Conservation (phyloP, 306 rosid genomes). For the Corylus americana region DNA sequence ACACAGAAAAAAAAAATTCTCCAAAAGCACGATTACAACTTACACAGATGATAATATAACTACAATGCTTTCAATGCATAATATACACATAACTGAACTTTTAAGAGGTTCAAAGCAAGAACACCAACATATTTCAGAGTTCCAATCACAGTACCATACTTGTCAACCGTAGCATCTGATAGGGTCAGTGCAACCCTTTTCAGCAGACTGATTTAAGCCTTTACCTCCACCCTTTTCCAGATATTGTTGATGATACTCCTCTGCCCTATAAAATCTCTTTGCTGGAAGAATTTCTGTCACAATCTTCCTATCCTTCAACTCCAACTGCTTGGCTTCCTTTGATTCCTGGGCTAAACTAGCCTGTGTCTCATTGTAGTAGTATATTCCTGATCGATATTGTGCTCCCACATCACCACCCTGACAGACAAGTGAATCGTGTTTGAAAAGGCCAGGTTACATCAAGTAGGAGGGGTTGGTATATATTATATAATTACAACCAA, state of each 20-base stretch:
- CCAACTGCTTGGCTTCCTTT: conserved; percentile 70
- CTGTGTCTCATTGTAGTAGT: conserved; percentile 67
- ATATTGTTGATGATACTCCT: conserved; percentile 95
- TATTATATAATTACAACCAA: neutral
- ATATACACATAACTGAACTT: neutral
- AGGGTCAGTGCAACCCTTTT: conserved; percentile 80
- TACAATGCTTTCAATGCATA: neutral
- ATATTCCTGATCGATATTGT: conserved; percentile 88
- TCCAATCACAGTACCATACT: neutral
- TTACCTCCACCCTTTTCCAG: conserved; percentile 77
- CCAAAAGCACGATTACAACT: neutral
- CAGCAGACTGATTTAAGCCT: conserved; percentile 62
- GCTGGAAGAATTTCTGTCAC: conserved; percentile 88
- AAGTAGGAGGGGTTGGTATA: neutral
- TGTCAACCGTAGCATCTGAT: conserved; percentile 82
- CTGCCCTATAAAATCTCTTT: conserved; percentile 81
- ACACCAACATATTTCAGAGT: neutral
- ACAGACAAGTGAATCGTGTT: neutral
- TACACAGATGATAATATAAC: conserved; percentile 1
- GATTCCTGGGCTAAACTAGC: conserved; percentile 66
- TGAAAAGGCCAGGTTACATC: neutral
- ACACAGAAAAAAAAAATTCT: neutral
- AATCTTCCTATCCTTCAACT: conserved; percentile 40
- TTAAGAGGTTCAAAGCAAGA: neutral
- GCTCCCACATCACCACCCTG: conserved; percentile 78